Conservation (phyloP, 2,329 filamentous ascomycete species). For the Raffaelea albimanens region DNA sequence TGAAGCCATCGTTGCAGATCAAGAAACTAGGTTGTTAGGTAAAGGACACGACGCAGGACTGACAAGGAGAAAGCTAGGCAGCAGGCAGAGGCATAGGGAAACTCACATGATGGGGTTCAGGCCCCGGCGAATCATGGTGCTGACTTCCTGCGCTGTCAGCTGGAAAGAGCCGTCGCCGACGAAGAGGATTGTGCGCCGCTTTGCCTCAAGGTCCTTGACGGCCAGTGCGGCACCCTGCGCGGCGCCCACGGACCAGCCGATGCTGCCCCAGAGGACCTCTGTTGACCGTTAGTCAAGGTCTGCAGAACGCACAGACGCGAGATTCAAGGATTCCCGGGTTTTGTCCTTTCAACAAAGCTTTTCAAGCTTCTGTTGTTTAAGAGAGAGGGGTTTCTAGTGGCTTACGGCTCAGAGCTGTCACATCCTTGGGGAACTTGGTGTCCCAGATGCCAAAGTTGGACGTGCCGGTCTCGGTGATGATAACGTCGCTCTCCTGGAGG, state of each 20-base stretch:
- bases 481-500: slow-evolving; percentile 52
- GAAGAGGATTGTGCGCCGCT: slow-evolving; percentile 65
- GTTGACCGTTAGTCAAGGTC: neutral
- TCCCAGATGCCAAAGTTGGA: slow-evolving; percentile 84
- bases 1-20: slow-evolving; percentile 82
- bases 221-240: slow-evolving; percentile 59
- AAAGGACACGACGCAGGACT: neutral
- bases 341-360: no score
- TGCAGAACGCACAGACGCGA: no score
- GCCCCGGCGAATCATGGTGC: slow-evolving; percentile 69
- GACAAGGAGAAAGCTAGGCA: no score
- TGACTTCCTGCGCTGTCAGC: slow-evolving; percentile 73
- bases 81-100: neutral
- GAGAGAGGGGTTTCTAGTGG: no score
- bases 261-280: slow-evolving; percentile 52
- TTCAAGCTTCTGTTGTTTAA: no score
- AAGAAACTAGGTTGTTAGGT: slow-evolving; percentile 46
- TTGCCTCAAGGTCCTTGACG: slow-evolving; percentile 43
- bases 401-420: slow-evolving; percentile 50
- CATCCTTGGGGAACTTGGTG: slow-evolving; percentile 66
- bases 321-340: no score
- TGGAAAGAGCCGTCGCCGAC: slow-evolving; percentile 87
- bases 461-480: slow-evolving; percentile 83
- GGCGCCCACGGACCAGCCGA: slow-evolving; percentile 51
- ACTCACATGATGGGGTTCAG: slow-evolving; percentile 67